phyloP scores from a whole-genome alignment of 2,329 filamentous ascomycete species.

The Leptographium wingfieldii region DNA sequence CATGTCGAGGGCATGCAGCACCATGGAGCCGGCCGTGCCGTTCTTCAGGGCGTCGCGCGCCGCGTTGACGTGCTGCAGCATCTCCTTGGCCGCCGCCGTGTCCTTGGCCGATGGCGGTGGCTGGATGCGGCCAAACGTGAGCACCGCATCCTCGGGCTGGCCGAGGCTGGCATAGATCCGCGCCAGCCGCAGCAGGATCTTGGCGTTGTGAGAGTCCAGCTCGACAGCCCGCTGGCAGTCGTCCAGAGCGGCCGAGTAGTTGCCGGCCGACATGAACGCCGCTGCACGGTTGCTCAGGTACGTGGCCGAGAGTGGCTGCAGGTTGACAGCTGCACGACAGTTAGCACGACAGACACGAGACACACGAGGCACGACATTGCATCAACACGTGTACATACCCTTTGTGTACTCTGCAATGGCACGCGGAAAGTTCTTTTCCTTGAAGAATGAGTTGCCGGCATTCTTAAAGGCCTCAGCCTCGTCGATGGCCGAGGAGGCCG shows the following conservation, averaged over 20 bases:
- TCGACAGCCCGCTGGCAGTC: constrained; percentile 76
- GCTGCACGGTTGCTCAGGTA: constrained; percentile 93
- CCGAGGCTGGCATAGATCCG: constrained; percentile 83
- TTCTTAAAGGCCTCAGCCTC: constrained; percentile 89
- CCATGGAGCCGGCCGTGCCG: constrained; percentile 79
- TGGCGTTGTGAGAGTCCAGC: constrained; percentile 73
- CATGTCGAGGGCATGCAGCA: constrained; percentile 79
- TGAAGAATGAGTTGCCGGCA: constrained; percentile 92
- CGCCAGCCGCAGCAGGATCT: constrained; percentile 77
- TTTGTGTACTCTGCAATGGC: constrained; percentile 92
- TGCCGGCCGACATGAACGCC: constrained; percentile 78
- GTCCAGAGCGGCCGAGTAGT: constrained; percentile 68
- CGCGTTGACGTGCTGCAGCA: constrained; percentile 69
- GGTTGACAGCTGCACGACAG: constrained; percentile 58
- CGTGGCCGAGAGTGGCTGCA: constrained; percentile 73
- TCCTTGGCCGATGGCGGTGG: constrained; percentile 77
- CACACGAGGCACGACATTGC: too few species aligned
- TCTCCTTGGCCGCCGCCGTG: constrained; percentile 66
- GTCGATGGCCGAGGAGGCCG: constrained; percentile 50
- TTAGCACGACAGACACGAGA: not conserved
- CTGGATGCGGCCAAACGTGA: constrained; percentile 67
- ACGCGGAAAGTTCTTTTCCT: constrained; percentile 76
- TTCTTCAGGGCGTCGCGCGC: constrained; percentile 65
- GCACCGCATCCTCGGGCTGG: constrained; percentile 73
- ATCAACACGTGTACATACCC: constrained; percentile 41